Evolutionary conservation across 805 yeast genomes (phyloP).

Genomic region (Cyberlindnera nakhonratchasimensis): DNA sequence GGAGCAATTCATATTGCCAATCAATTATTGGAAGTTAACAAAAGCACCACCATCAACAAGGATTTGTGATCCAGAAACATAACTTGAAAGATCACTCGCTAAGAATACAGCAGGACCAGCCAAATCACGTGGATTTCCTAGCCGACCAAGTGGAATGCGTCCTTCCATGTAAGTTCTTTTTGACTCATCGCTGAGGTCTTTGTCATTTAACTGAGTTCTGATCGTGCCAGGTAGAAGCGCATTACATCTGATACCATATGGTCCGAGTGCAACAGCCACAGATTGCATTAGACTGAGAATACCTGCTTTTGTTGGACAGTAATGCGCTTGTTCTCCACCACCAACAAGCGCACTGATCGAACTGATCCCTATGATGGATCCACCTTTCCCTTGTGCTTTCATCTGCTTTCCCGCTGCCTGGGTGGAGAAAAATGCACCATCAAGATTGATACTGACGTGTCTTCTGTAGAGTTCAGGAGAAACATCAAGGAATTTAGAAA

Average conservation of each 20-base stretch:
- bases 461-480: slow-evolving; percentile 34
- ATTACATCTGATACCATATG: slow-evolving; percentile 42
- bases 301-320: slow-evolving; percentile 49
- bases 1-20: too few species aligned
- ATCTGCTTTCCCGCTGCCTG: slow-evolving; percentile 46
- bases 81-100: slow-evolving; percentile 36
- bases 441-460: slow-evolving; percentile 39
- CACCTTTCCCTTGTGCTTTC: slow-evolving; percentile 44
- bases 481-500: slow-evolving; percentile 39
- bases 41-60: slow-evolving; percentile 45
- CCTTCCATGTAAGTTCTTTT: slow-evolving; percentile 38
- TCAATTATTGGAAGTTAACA: slow-evolving; percentile 41
- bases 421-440: slow-evolving; percentile 43
- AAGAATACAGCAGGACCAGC: slow-evolving; percentile 42
- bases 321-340: slow-evolving; percentile 43
- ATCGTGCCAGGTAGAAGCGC: slow-evolving; percentile 46
- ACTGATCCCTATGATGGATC: slow-evolving; percentile 43
- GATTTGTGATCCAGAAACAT: slow-evolving; percentile 41
- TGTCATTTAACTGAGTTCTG: slow-evolving; percentile 40
- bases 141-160: slow-evolving; percentile 38
- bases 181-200: slow-evolving; percentile 36
- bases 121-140: slow-evolving; percentile 37
- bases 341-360: slow-evolving; percentile 44
- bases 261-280: slow-evolving; percentile 41
- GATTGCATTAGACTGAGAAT: slow-evolving; percentile 42